A percentile compares a stretch with the other conserved stretches of the same genome.
Evolutionary conservation across 2,329 filamentous ascomycete genomes (phyloP).

Genomic region (Purpureocillium lavendulum): DNA sequence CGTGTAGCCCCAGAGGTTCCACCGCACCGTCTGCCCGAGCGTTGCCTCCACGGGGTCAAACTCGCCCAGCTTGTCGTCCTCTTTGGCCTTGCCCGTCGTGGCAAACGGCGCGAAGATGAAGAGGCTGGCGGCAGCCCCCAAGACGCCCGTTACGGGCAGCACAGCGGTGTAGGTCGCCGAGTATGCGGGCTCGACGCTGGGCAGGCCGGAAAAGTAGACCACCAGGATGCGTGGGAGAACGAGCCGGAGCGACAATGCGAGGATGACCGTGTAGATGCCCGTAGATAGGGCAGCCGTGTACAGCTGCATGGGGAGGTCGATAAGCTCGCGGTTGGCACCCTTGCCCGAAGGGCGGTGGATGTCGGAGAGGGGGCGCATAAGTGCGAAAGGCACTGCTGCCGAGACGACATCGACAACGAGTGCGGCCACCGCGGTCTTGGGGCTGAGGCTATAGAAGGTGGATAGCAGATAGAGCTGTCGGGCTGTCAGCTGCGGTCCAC

Average conservation of each 20-base stretch:
- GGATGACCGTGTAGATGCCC: slow-evolving; percentile 63
- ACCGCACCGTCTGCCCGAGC: slow-evolving; percentile 60
- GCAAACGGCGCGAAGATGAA: slow-evolving; percentile 71
- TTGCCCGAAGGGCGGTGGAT: slow-evolving; percentile 49
- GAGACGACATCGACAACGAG: slow-evolving; percentile 62
- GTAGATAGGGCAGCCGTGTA: slow-evolving; percentile 62
- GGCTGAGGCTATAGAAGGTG: slow-evolving; percentile 67
- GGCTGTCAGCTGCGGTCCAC: neutral
- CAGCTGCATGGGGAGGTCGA: slow-evolving; percentile 54
- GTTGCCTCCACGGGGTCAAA: slow-evolving; percentile 60
- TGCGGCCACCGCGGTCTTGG: slow-evolving; percentile 50
- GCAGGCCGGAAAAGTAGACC: slow-evolving; percentile 64
- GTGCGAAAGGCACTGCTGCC: slow-evolving; percentile 63
- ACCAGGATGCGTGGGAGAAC: slow-evolving; percentile 67
- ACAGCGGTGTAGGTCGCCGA: slow-evolving; percentile 51
- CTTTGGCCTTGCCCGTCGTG: slow-evolving; percentile 37
- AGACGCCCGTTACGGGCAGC: slow-evolving; percentile 46
- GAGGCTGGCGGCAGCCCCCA: slow-evolving; percentile 62
- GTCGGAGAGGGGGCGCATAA: slow-evolving; percentile 60
- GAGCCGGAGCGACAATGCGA: slow-evolving; percentile 61
- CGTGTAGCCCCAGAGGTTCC: slow-evolving; percentile 65
- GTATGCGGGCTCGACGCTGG: slow-evolving; percentile 60
- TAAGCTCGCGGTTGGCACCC: slow-evolving; percentile 54
- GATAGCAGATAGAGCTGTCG: slow-evolving; percentile 61
- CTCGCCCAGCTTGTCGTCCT: slow-evolving; percentile 37